Evolutionary conservation across 768 basidiomycete genomes (phyloP), one percentile per base, ranked within the genome.

Genomic region (Nevesoporus exiguus): DNA sequence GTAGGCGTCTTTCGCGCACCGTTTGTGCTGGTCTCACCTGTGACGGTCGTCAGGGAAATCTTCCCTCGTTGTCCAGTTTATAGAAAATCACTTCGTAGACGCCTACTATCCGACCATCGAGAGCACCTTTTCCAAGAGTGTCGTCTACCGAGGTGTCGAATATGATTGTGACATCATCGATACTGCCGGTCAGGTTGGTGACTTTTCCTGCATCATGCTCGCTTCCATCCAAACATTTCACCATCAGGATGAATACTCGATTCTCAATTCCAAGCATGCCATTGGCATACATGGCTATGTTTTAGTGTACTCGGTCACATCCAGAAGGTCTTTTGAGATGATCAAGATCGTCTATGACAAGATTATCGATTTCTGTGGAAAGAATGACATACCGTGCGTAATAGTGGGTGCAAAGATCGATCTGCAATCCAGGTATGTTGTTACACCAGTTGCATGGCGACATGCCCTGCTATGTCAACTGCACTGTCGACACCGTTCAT

Each of bases 161-260:
- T 98, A 94, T 66, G 88, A 93, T 56, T 95, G 94, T 74, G 93
- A 96, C 73, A 95, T 98, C 75, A 92, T 98, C 63, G 96, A 98
- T 71, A 96, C 93, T 59, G 96, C 96, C 47, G 96, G 96, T 27
- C 96, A 98, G 84, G 94, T 92, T 52, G 60, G 82, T 68, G 37
- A 7, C 50, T 39, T 39, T 34, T 40, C 9, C 51, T 27, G 15
- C 14, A 39, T 40, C 54, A 33, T 33, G 7, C 56, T 19, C 24
- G 10, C 45, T 41, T 22, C 39, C 53, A 33, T 58, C 55, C 45
- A 24, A 54, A 43, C 47, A 27, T 25, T 53, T 52, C 45, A 15
- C 10, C 25, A 13, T 34, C 47, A 63, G 93, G 96, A 98, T 66
- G 96, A 99, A 71, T 98, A 90, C 75, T 90, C 93, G 19, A 90